phyloP scores from a whole-genome alignment of 495 filamentous ascomycete genomes.

The Endocarpon pusillum region DNA sequence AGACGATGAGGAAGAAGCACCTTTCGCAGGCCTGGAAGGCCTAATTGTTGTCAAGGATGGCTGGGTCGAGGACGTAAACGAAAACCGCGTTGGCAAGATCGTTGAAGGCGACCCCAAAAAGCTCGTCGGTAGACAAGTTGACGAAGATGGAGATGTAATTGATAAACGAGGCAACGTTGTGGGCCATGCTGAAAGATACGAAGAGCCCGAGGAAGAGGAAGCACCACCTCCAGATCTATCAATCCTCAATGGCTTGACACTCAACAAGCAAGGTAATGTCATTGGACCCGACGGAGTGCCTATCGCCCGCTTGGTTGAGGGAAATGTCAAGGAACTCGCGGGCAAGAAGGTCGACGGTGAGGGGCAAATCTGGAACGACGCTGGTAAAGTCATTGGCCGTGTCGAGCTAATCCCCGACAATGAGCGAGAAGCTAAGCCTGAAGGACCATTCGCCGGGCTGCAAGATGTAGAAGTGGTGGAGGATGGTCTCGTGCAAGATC shows the following conservation, averaged over 20 bases:
- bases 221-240: slow-evolving; percentile 42
- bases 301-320: slow-evolving; percentile 51
- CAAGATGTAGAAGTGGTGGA: slow-evolving; percentile 50
- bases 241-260: slow-evolving; percentile 41
- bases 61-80: slow-evolving; percentile 41
- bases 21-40: slow-evolving; percentile 48
- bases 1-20: slow-evolving; percentile 37
- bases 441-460: slow-evolving; percentile 60
- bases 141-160: slow-evolving; percentile 48
- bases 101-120: slow-evolving; percentile 48
- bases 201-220: slow-evolving; percentile 26
- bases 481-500: slow-evolving; percentile 52
- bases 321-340: slow-evolving; percentile 46
- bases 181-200: slow-evolving; percentile 41
- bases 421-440: slow-evolving; percentile 52
- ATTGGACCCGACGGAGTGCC: slow-evolving; percentile 53
- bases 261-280: slow-evolving; percentile 71
- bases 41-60: slow-evolving; percentile 42
- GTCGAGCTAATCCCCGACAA: slow-evolving; percentile 56
- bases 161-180: slow-evolving; percentile 45
- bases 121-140: slow-evolving; percentile 40
- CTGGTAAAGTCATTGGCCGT: slow-evolving; percentile 54
- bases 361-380: slow-evolving; percentile 59
- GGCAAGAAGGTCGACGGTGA: slow-evolving; percentile 54
- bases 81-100: slow-evolving; percentile 38